Base-by-base conservation (phyloP, 1,284 basidiomycete species). In the Pisolithus thermaeus region DNA sequence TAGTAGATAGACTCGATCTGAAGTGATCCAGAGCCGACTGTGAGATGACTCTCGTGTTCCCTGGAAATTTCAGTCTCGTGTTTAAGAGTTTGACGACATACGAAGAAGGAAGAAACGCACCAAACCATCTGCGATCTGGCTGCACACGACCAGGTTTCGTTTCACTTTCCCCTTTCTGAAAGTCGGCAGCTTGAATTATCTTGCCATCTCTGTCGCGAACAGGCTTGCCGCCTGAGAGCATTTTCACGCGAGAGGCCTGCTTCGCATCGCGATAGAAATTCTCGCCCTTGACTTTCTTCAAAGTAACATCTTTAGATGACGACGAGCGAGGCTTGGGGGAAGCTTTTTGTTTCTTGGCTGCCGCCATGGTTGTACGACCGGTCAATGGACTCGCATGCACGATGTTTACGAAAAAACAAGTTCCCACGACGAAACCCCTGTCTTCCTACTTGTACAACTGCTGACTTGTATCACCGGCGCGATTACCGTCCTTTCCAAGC, bases 1-100 rank as follows among this genome's bases (percentile, higher is more conserved):
- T 92, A 12, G 80, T 74, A 30, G 81, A 78, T 45, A 97, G 77
- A 58, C 89, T 92, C 12, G 90, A 92, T 48, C 94, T 77, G 73
- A 97, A 97, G 69, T 96, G 94, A 64, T 97, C 94, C 62, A 97
- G 72, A 7, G 94, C 93, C 38, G 82, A 89, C 66, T 97, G 94
- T n/a, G 91, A 93, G 67, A 99, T 98, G 49, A 98, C 96, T 64
- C 97, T 80, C 11, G 97, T 99, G 73, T 99, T 99, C 45, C 95
- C 91, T 94, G 43, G 38, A 14, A 18, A 57, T 32, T 44, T 36
- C 28, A 20, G 12, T n/a, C n/a, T 22, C 11, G 14, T 18, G 12
- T 46, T 23, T 16, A 16, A 8, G 37, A 51, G 47, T 39, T 56
- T 4, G 37, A 27, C 47, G 18, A 14, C 22, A 40, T 32, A 61